Percentiles rank a stretch among this genome's conserved stretches.
These are phyloP conservation scores for Ilyonectria robusta DNA, from an alignment of 2,329 filamentous ascomycete genomes.

Conservation along the genomic window DNA sequence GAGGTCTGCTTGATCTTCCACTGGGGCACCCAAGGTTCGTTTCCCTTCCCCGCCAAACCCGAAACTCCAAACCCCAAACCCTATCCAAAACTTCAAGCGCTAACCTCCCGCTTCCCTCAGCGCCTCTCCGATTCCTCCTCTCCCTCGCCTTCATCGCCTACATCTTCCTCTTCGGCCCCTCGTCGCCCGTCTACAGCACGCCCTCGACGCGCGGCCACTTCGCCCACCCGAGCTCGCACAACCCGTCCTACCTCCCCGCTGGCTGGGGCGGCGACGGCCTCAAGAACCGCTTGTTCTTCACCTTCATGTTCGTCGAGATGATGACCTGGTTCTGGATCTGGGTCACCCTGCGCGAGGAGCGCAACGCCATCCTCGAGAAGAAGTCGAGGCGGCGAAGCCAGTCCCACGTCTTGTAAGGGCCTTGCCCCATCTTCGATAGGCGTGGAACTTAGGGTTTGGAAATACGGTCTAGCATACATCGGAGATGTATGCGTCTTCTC, in stretches of 20 bases:
- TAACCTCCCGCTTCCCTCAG: slow-evolving; percentile 48
- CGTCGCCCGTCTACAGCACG: slow-evolving; percentile 62
- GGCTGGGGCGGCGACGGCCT: slow-evolving; percentile 75
- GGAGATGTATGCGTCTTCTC: not conserved
- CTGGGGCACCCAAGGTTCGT: slow-evolving; percentile 76
- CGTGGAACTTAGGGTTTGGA: not conserved
- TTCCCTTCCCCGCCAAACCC: slow-evolving; percentile 54
- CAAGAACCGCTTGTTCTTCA: slow-evolving; percentile 88
- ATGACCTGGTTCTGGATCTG: slow-evolving; percentile 90
- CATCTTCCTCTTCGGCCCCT: slow-evolving; percentile 71
- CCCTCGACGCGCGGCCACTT: slow-evolving; percentile 40
- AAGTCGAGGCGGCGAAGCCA: slow-evolving; percentile 53
- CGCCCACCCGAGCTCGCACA: slow-evolving; percentile 48
- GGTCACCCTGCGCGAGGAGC: slow-evolving; percentile 78
- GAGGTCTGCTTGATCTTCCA: slow-evolving; percentile 74
- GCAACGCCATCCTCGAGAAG: slow-evolving; percentile 56
- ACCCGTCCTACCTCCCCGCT: slow-evolving; percentile 54
- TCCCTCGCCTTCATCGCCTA: slow-evolving; percentile 75
- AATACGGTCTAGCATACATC: slow-evolving; percentile 17
- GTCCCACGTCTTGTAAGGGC: slow-evolving; percentile 36
- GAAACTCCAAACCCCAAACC: slow-evolving; percentile 40
- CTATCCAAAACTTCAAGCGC: slow-evolving; percentile 36
- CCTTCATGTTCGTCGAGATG: slow-evolving; percentile 87
- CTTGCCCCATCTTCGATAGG: not conserved
- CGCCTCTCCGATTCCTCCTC: slow-evolving; percentile 76